Evolutionary conservation across 495 filamentous ascomycete genomes (phyloP).

Genomic region (Immersiella caudata): DNA sequence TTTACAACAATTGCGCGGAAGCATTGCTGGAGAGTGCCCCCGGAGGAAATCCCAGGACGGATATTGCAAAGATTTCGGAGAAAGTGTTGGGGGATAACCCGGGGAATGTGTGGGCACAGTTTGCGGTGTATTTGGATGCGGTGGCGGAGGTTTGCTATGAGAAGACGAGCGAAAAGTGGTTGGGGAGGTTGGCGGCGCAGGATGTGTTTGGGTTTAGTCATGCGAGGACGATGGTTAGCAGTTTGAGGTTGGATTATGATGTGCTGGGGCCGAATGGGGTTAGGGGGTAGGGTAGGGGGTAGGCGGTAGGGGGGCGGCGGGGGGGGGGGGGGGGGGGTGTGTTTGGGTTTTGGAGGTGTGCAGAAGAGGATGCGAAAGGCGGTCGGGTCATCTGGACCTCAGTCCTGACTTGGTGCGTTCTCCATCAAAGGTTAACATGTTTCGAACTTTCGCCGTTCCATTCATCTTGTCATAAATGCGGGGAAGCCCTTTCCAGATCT

Average conservation of each 20-base stretch:
- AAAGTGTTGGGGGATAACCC: conserved; percentile 12
- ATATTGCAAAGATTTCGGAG: not conserved
- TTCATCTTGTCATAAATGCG: too few relatives aligned
- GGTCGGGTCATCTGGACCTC: too few relatives aligned
- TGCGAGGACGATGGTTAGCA: conserved; percentile 17
- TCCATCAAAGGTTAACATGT: too few relatives aligned
- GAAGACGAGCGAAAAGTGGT: conserved; percentile 41
- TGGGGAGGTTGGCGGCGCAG: conserved; percentile 34
- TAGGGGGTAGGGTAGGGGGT: not conserved
- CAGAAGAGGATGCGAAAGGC: too few relatives aligned
- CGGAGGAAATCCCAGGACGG: conserved; percentile 13
- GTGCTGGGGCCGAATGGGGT: conserved; percentile 13
- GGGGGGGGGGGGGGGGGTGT: too few relatives aligned
- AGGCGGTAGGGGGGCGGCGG: not conserved
- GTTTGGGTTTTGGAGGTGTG: too few relatives aligned
- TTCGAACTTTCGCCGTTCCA: too few relatives aligned
- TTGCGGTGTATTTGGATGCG: conserved; percentile 37
- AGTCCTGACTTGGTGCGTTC: too few relatives aligned
- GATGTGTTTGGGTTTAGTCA: conserved; percentile 35
- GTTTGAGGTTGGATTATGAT: conserved; percentile 15
- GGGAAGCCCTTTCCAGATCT: too few relatives aligned
- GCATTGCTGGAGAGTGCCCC: conserved; percentile 32
- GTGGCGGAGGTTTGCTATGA: conserved; percentile 35
- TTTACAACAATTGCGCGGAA: conserved; percentile 35
- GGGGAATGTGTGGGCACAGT: conserved; percentile 18